These are phyloP conservation scores for Paraphoma chrysanthemicola DNA, from an alignment of 2,329 filamentous ascomycete genomes.

Conservation along the genomic window DNA sequence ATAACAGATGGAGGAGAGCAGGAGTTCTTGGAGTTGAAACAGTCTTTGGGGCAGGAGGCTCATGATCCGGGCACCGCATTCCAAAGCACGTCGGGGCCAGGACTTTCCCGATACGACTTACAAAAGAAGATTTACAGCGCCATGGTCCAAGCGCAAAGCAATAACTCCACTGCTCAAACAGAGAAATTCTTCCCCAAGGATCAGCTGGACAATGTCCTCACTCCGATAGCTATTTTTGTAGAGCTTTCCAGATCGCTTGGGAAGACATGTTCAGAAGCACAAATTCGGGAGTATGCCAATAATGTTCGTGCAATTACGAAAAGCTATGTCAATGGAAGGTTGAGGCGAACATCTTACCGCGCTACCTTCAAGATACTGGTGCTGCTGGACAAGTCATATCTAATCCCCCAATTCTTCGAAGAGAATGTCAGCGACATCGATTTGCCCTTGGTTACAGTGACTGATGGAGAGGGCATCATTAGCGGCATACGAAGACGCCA, in stretches of 20 bases:
- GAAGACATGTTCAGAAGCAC: neutral
- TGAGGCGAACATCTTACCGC: slow-evolving; percentile 11
- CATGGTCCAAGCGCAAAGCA: neutral
- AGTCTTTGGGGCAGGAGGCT: too few species aligned
- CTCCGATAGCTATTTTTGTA: too few species aligned
- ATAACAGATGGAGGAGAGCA: too few species aligned
- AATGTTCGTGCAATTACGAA: slow-evolving; percentile 7
- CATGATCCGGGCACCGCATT: too few species aligned
- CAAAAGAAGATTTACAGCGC: too few species aligned
- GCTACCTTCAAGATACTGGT: slow-evolving; percentile 21
- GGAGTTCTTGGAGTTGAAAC: too few species aligned
- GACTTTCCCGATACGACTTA: too few species aligned
- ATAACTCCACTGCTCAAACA: neutral
- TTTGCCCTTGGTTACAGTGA: slow-evolving; percentile 10
- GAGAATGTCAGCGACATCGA: slow-evolving; percentile 21
- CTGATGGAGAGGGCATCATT: neutral
- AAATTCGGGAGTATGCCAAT: slow-evolving; percentile 1
- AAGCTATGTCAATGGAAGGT: neutral
- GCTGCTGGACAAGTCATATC: slow-evolving; percentile 4
- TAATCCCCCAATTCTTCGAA: slow-evolving; percentile 8
- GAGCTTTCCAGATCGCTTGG: too few species aligned
- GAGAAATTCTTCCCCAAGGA: neutral
- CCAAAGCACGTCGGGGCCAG: too few species aligned
- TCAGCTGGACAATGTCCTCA: too few species aligned
- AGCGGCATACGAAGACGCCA: neutral